These are phyloP conservation scores for Hyphopichia wangnamkhiaoensis DNA, from an alignment of 1,139 yeast species.

Conservation along the genomic window DNA sequence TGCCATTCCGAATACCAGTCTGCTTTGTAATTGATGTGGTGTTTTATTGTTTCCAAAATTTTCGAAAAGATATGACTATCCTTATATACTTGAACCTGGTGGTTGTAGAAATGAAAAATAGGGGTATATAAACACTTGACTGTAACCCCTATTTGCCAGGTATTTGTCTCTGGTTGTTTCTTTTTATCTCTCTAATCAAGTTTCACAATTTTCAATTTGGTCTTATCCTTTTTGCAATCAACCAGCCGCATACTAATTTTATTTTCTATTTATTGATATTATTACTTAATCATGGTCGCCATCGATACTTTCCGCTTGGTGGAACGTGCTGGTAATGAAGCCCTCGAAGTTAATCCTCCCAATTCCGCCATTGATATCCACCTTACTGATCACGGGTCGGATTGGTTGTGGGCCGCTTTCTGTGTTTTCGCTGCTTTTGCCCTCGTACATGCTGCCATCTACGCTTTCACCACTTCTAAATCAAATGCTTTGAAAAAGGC, in stretches of 20 bases:
- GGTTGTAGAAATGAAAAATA: too few relatives aligned
- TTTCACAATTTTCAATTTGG: neutral
- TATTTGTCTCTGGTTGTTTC: neutral
- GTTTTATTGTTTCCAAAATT: too few relatives aligned
- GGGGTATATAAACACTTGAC: conserved; percentile 1
- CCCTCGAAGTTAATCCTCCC: conserved; percentile 49
- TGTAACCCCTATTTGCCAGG: conserved; percentile 2
- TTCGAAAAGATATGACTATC: too few relatives aligned
- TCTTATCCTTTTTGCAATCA: too few relatives aligned
- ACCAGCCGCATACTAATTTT: too few relatives aligned
- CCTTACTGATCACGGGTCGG: conserved; percentile 60
- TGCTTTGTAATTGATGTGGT: too few relatives aligned
- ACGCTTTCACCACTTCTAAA: conserved; percentile 37
- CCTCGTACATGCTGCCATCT: conserved; percentile 40
- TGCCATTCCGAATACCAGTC: neutral
- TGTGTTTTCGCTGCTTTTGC: conserved; percentile 47
- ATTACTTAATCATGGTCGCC: neutral
- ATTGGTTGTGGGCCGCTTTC: conserved; percentile 73
- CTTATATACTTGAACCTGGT: too few relatives aligned
- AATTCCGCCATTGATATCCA: conserved; percentile 47
- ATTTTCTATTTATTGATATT: too few relatives aligned
- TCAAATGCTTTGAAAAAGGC: conserved; percentile 37
- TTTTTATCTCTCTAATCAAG: neutral
- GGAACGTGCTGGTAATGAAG: conserved; percentile 38
- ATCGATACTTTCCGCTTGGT: neutral